phyloP scores from a whole-genome alignment of 495 filamentous ascomycete species.

The Poronia punctata region DNA sequence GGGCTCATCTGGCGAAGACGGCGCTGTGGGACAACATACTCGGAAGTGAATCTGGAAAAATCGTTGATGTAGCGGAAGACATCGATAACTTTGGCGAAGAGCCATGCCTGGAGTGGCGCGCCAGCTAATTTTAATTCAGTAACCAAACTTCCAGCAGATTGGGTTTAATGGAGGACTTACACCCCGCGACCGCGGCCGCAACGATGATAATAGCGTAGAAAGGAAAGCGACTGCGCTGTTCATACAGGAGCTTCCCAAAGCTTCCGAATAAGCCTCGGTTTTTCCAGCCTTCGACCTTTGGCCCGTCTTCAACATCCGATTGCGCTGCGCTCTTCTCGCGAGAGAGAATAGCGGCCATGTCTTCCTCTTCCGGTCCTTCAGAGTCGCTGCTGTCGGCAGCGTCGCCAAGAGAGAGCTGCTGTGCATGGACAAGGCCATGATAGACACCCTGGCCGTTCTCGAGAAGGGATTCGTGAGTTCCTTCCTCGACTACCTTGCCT shows the following conservation, averaged over 20 bases:
- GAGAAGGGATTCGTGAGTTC: slow-evolving; percentile 64
- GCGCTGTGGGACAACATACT: background rate
- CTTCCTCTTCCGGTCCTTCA: slow-evolving; percentile 32
- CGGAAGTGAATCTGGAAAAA: slow-evolving; percentile 14
- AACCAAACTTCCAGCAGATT: background rate
- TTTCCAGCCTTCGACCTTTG: slow-evolving; percentile 24
- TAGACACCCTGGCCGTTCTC: slow-evolving; percentile 50
- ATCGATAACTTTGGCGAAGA: slow-evolving; percentile 37
- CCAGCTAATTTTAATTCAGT: slow-evolving; percentile 20
- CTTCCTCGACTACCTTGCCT: slow-evolving; percentile 56
- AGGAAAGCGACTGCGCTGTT: slow-evolving; percentile 33
- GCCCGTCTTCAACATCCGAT: slow-evolving; percentile 20
- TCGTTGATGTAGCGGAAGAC: slow-evolving; percentile 28
- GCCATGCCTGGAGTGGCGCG: slow-evolving; percentile 35
- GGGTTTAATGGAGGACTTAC: slow-evolving; percentile 10
- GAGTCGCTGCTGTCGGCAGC: slow-evolving; percentile 16
- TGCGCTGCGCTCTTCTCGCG: slow-evolving; percentile 43
- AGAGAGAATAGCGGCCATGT: slow-evolving; percentile 30
- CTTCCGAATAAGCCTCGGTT: slow-evolving; percentile 32
- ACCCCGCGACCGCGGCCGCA: slow-evolving; percentile 31
- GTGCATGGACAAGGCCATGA: slow-evolving; percentile 48
- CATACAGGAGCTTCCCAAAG: slow-evolving; percentile 41
- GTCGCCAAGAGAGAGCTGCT: slow-evolving; percentile 40
- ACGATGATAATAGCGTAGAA: slow-evolving; percentile 30
- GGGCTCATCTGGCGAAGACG: no score